Conservation (phyloP, 2,329 filamentous ascomycete species). For the Talaromyces verruculosus region DNA sequence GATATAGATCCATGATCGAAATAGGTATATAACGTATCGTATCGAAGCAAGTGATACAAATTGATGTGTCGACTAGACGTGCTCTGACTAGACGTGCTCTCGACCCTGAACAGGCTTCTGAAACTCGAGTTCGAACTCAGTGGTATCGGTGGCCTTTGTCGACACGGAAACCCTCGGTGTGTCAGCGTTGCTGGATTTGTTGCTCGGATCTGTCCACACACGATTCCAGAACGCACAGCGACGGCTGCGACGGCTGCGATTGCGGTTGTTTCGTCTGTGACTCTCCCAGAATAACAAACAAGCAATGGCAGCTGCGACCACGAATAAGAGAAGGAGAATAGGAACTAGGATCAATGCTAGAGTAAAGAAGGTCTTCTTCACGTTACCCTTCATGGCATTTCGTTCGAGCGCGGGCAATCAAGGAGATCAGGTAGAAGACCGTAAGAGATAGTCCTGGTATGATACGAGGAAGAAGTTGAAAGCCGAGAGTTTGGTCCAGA, state of each 20-base stretch:
- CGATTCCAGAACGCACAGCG: conserved; percentile 12
- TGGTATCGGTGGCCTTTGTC: conserved; percentile 34
- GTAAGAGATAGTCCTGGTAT: conserved; percentile 3
- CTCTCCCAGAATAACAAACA: conserved; percentile 39
- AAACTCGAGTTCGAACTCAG: conserved; percentile 31
- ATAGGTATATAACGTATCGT: background rate
- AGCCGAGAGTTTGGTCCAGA: background rate
- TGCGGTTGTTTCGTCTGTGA: background rate
- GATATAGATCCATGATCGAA: conserved; percentile 32
- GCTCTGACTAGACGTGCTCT: conserved; percentile 30
- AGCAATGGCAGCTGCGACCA: conserved; percentile 40
- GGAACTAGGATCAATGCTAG: conserved; percentile 50
- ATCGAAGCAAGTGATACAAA: background rate
- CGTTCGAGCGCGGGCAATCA: conserved; percentile 18
- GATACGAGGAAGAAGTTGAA: conserved; percentile 6
- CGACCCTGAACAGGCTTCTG: conserved; percentile 26
- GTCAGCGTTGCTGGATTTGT: conserved; percentile 34
- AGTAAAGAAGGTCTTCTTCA: conserved; percentile 42
- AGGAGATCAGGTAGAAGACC: background rate
- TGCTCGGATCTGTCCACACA: conserved; percentile 19
- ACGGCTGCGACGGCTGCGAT: background rate
- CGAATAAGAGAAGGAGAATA: conserved; percentile 45
- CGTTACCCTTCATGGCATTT: conserved; percentile 34
- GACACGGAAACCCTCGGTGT: conserved; percentile 34
- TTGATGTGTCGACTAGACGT: conserved; percentile 25